Conservation (phyloP, 441 rosid species). For the Arabidopsis hybrid region DNA sequence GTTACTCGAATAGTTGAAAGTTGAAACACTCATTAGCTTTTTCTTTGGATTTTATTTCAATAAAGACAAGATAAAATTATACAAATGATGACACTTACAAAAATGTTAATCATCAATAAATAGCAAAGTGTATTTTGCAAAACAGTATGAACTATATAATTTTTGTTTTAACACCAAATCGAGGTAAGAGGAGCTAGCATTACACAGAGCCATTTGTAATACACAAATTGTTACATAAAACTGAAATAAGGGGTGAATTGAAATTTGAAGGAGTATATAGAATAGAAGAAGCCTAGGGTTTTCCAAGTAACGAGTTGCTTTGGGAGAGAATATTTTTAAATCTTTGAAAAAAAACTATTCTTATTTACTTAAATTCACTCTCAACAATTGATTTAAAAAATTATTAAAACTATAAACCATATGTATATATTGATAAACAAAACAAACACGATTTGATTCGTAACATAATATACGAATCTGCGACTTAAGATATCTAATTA, state of each 20-base stretch:
- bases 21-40: slow-evolving; percentile 1
- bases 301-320: too few relatives aligned
- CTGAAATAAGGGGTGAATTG: background rate
- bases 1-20: background rate
- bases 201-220: background rate
- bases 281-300: background rate
- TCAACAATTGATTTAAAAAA: too few relatives aligned
- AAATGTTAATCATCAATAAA: too few relatives aligned
- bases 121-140: too few relatives aligned
- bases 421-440: slow-evolving; percentile 3
- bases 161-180: background rate
- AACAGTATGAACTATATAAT: background rate
- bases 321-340: too few relatives aligned
- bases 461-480: slow-evolving; percentile 16
- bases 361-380: background rate
- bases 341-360: too few relatives aligned
- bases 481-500: background rate
- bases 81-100: background rate
- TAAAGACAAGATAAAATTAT: background rate
- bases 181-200: background rate
- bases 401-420: background rate
- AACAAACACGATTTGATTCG: background rate
- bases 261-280: background rate
- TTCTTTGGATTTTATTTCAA: background rate
- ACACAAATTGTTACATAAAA: background rate